Percentiles rank a stretch among this genome's conserved stretches.
phyloP scores from a whole-genome alignment of 345 rosid genomes.

The Angophora floribunda region DNA sequence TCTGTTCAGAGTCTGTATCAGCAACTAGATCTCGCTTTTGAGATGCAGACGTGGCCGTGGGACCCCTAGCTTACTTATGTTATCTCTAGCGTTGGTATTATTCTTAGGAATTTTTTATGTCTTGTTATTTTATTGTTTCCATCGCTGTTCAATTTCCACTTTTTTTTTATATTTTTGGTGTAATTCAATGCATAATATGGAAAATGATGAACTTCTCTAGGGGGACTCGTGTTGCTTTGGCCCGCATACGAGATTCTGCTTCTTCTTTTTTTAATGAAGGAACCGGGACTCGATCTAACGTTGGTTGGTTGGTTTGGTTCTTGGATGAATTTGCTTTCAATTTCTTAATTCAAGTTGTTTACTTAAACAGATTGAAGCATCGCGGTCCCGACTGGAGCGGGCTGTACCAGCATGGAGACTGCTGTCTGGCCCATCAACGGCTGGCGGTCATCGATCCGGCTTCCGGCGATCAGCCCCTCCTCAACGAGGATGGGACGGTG shows the following conservation, averaged over 20 bases:
- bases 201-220: neutral
- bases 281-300: neutral
- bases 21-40: neutral
- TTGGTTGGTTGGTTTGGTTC: neutral
- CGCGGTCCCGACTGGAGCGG: conserved; percentile 99
- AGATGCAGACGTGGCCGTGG: neutral
- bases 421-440: conserved; percentile 71
- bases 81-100: neutral
- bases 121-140: neutral
- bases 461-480: conserved; percentile 95
- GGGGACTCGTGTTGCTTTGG: neutral
- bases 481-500: conserved; percentile 54
- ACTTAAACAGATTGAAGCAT: conserved; percentile 62
- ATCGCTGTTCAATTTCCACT: neutral
- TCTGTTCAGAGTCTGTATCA: neutral
- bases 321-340: neutral
- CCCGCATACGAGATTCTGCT: neutral
- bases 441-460: conserved; percentile 88
- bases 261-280: neutral
- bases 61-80: neutral
- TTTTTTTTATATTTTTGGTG: neutral
- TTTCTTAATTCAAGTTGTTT: neutral
- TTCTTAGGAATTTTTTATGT: neutral
- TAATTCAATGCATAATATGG: neutral
- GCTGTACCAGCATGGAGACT: conserved; percentile 64